Evolutionary conservation across 257 asterid species (phyloP), one percentile per base, ranked within the genome.

Genomic region (Solanum corneliomulleri): DNA sequence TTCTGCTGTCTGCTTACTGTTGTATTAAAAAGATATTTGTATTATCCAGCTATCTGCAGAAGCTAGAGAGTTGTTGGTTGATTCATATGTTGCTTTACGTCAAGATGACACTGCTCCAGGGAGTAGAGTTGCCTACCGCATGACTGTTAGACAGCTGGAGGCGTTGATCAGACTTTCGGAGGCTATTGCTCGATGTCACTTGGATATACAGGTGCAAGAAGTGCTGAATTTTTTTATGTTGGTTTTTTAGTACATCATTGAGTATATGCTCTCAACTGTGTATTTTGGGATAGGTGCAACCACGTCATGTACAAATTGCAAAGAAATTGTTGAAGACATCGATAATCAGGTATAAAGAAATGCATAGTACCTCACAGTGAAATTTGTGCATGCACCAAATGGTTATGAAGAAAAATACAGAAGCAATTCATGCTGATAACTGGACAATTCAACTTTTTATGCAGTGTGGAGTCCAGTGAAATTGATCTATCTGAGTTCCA

Each of bases 101-200:
- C 92, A 95, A 91, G 99, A 98, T 72, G 99, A 97, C 88, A 90
- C 98, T 35, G 89, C 98, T 86, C 99, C 99, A 25, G 99, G 99
- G 58, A 95, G 98, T 90, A 93, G 95, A 94, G 98, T 97, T 88
- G 99, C 99, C 87, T 97, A 97, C 89, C 98, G 99, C 56, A 97
- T 97, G 99, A 97, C 99, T 56, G 99, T 97, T 88, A 92, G 99
- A 89, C 99, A 96, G 91, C 92, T 96, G 56, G 99, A 97, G 93
- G 99, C 99, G 7, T 91, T 97, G 86, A 92, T 97, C 87, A 91
- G 99, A 93, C 99, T 96, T 68, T 95, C 99, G 23, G 99, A 97
- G 91, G 98, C 99, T 89, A 94, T 97, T 91, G 99, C 99, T 47
- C 95, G 98, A 78, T 77, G 95, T 91, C 96, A 95, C 92, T 88